Conservation (phyloP, 805 yeast species). For the Geotrichum ghanense region DNA sequence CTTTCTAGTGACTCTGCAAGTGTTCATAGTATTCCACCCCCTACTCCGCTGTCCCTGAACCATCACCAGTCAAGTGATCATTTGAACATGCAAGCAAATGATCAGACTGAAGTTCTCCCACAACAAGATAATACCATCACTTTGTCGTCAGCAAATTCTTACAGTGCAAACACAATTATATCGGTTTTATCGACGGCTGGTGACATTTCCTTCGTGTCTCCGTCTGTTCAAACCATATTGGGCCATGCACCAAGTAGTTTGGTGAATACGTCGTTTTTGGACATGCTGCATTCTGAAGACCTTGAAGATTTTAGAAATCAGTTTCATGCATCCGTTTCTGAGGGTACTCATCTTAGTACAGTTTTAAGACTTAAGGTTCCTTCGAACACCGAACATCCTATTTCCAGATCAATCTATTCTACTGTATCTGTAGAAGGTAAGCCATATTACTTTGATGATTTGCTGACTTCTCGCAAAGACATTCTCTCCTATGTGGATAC, state of each 20-base stretch:
- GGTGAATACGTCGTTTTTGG: conserved; percentile 7
- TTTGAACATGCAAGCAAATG: background rate
- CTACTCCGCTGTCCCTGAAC: background rate
- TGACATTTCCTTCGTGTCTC: conserved; percentile 10
- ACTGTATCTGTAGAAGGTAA: conserved; percentile 8
- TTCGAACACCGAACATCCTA: no score
- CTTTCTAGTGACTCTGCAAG: background rate
- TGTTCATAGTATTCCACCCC: background rate
- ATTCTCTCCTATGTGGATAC: background rate
- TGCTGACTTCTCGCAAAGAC: conserved; percentile 1
- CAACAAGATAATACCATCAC: background rate
- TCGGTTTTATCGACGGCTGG: conserved; percentile 13
- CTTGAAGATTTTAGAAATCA: conserved; percentile 6
- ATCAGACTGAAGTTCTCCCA: background rate
- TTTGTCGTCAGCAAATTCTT: background rate
- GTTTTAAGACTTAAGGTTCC: conserved; percentile 8
- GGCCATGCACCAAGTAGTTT: conserved; percentile 7
- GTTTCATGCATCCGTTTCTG: background rate
- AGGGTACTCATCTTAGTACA: conserved; percentile 7
- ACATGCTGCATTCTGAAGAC: conserved; percentile 15
- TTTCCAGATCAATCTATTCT: no score
- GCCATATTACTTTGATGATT: conserved; percentile 7
- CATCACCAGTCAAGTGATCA: background rate
- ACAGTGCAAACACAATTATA: conserved; percentile 4
- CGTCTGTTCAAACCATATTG: conserved; percentile 6